phyloP scores from a whole-genome alignment of 2,329 filamentous ascomycete species.

The Colletotrichum somersetense region DNA sequence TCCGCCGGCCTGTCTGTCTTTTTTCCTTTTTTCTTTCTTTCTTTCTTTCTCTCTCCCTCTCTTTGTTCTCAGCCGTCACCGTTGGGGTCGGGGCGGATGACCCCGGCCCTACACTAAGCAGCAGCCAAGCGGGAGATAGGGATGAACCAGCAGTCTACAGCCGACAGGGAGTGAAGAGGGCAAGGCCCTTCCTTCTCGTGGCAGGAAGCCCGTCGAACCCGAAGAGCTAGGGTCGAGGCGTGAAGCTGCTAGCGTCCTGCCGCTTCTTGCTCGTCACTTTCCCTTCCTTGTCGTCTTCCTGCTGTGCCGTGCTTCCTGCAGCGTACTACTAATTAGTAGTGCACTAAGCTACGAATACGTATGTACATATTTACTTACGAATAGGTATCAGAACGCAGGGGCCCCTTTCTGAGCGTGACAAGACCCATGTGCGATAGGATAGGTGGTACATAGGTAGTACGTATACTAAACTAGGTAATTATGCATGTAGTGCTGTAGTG shows the following conservation, averaged over 20 bases:
- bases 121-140: neutral
- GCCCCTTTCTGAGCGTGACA: neutral
- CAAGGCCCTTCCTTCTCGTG: neutral
- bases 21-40: neutral
- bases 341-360: too few relatives aligned
- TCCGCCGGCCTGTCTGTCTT: neutral
- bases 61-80: constrained; percentile 6
- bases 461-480: too few relatives aligned
- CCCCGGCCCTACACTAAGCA: neutral
- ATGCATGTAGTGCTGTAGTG: too few relatives aligned
- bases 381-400: constrained; percentile 7
- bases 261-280: constrained; percentile 1
- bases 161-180: neutral
- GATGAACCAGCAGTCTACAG: neutral
- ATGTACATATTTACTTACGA: too few relatives aligned
- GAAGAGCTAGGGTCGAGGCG: constrained; percentile 5
- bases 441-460: too few relatives aligned
- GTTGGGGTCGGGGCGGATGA: neutral
- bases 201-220: neutral
- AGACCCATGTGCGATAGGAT: neutral
- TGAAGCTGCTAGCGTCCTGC: neutral
- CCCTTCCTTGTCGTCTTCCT: neutral
- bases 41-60: neutral
- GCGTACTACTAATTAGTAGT: too few relatives aligned
- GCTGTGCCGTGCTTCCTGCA: neutral